A percentile compares a stretch with the other conserved stretches of the same genome.
Conservation (phyloP, 2,329 filamentous ascomycete species). For the Ascochyta lentis region DNA sequence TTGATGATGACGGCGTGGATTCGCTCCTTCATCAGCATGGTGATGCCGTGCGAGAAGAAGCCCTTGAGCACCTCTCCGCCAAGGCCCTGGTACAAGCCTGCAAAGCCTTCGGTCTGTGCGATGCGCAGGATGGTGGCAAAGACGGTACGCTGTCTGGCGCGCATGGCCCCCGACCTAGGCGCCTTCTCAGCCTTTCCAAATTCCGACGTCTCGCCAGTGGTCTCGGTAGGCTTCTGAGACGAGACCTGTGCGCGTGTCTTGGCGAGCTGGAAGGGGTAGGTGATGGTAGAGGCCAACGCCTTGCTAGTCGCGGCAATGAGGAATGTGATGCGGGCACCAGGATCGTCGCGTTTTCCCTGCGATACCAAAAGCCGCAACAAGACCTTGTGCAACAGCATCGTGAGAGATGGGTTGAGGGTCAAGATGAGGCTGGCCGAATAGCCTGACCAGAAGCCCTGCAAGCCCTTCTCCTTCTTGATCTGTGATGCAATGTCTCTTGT, state of each 20-base stretch:
- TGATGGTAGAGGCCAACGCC: conserved; percentile 74
- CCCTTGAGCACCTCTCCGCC: conserved; percentile 79
- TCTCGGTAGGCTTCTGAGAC: conserved; percentile 44
- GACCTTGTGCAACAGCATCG: conserved; percentile 80
- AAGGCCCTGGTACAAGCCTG: conserved; percentile 77
- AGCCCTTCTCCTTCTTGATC: conserved; percentile 73
- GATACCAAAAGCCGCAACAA: conserved; percentile 68
- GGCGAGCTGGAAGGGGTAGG: conserved; percentile 87
- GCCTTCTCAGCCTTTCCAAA: conserved; percentile 34
- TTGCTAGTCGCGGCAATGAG: conserved; percentile 79
- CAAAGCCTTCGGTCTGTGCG: conserved; percentile 68
- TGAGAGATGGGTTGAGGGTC: conserved; percentile 85
- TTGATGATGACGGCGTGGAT: conserved; percentile 76
- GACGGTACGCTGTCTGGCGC: conserved; percentile 58
- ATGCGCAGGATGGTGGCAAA: conserved; percentile 68
- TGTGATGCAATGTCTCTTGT: conserved; percentile 65
- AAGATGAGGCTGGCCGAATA: conserved; percentile 82
- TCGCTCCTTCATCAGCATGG: conserved; percentile 84
- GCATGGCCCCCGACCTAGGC: conserved; percentile 27
- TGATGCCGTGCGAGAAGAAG: conserved; percentile 84
- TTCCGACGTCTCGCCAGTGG: conserved; percentile 36
- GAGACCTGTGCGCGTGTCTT: conserved; percentile 78
- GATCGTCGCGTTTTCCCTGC: conserved; percentile 58
- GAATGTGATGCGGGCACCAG: conserved; percentile 64
- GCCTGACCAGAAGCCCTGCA: conserved; percentile 83